Conservation (phyloP, 2,329 filamentous ascomycete species). For the Phialophora macrospora region DNA sequence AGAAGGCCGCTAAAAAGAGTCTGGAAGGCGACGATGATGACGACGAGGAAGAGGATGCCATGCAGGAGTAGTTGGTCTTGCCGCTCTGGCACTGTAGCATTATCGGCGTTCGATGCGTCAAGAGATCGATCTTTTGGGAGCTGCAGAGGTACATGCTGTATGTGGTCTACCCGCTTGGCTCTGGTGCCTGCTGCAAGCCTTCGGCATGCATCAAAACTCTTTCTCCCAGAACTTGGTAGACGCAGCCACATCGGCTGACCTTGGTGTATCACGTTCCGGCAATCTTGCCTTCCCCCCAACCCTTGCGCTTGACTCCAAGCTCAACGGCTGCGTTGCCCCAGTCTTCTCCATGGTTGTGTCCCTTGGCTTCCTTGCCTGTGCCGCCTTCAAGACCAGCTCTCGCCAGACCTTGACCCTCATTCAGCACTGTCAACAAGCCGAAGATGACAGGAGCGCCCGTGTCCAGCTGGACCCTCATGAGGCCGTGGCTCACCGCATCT, state of each 20-base stretch:
- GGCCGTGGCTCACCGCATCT: conserved; percentile 83
- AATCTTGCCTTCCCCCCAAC: conserved; percentile 75
- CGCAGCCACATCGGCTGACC: neutral
- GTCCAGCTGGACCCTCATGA: conserved; percentile 95
- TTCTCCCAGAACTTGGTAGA: neutral
- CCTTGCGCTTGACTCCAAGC: conserved; percentile 83
- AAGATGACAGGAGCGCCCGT: conserved; percentile 88
- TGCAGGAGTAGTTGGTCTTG: conserved; percentile 73
- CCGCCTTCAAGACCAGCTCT: conserved; percentile 74
- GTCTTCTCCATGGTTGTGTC: conserved; percentile 95
- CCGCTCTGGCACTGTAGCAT: conserved; percentile 32
- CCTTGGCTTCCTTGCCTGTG: conserved; percentile 49
- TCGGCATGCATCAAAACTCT: neutral
- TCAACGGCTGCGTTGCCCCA: conserved; percentile 96
- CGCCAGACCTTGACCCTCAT: conserved; percentile 82
- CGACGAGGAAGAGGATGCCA: conserved; percentile 79
- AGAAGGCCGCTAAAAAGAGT: conserved; percentile 87
- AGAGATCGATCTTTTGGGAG: conserved; percentile 10
- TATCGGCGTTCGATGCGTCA: conserved; percentile 29
- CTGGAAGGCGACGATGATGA: conserved; percentile 83
- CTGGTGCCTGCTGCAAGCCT: conserved; percentile 1
- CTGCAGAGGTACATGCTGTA: conserved; percentile 5
- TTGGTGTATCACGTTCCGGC: conserved; percentile 39
- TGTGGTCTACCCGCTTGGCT: conserved; percentile 2
- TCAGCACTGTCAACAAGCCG: conserved; percentile 86